Percentiles rank a stretch among this genome's conserved stretches.
phyloP scores from a whole-genome alignment of 305 asterid genomes.

The Ilex paraguariensis region DNA sequence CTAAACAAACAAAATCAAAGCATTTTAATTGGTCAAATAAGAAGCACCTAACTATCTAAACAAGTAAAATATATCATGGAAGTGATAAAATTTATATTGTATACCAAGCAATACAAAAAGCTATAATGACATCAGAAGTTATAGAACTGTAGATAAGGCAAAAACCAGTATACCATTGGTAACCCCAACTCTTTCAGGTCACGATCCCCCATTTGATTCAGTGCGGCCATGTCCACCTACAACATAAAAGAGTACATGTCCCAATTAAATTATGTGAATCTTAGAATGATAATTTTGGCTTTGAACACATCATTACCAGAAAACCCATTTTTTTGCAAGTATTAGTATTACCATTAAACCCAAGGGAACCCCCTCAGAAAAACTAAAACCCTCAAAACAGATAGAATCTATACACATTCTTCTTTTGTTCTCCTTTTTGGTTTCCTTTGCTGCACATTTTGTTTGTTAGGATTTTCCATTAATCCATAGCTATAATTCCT shows the following conservation, averaged over 20 bases:
- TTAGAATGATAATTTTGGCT: background rate
- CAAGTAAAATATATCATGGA: background rate
- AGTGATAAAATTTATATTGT: no score
- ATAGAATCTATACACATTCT: no score
- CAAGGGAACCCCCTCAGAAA: no score
- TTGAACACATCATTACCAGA: background rate
- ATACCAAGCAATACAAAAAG: background rate
- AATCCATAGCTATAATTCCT: no score
- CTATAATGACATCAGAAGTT: background rate
- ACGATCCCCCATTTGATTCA: constrained; percentile 65
- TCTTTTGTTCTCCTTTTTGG: no score
- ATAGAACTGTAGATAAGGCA: background rate
- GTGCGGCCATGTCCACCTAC: constrained; percentile 56
- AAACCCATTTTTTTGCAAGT: background rate
- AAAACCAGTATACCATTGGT: constrained; percentile 48
- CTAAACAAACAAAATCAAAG: no score
- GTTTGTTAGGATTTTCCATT: no score
- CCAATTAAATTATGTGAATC: background rate
- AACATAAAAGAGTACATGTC: background rate
- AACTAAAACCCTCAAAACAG: no score
- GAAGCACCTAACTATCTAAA: no score
- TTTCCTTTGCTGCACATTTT: no score
- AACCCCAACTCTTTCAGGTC: constrained; percentile 70
- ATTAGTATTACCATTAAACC: no score
- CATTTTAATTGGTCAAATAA: no score